Evolutionary conservation across 345 rosid genomes (phyloP).

Genomic region (Passiflora organensis): DNA sequence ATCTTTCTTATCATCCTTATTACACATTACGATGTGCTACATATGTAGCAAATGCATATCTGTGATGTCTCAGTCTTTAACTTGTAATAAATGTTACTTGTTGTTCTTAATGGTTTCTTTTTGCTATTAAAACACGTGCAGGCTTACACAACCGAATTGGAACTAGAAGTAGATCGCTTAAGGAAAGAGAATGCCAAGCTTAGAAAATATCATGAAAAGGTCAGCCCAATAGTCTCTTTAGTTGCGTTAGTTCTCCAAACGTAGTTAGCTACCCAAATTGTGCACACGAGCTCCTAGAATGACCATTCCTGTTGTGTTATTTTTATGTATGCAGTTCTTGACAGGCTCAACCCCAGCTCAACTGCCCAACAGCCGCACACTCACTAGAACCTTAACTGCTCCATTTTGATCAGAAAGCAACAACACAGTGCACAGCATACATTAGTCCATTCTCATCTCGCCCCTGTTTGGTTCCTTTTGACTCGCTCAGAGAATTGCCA

Average conservation of each 20-base stretch:
- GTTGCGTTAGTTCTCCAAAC: too few species aligned
- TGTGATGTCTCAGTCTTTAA: background rate
- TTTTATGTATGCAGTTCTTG: constrained; percentile 26
- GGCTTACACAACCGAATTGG: constrained; percentile 53
- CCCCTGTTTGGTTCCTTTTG: too few species aligned
- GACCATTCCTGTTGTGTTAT: background rate
- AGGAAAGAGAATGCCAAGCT: constrained; percentile 48
- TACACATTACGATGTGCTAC: too few species aligned
- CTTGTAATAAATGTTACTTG: background rate
- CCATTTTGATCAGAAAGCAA: constrained; percentile 40
- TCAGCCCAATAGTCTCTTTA: background rate
- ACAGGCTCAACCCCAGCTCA: constrained; percentile 29
- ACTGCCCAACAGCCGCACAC: constrained; percentile 32
- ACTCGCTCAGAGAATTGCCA: too few species aligned
- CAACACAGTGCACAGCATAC: too few species aligned
- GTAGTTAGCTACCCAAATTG: too few species aligned
- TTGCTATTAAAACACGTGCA: constrained; percentile 5
- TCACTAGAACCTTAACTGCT: constrained; percentile 40
- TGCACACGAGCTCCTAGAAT: background rate
- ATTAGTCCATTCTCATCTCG: too few species aligned
- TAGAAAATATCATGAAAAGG: constrained; percentile 38
- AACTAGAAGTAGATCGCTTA: constrained; percentile 33
- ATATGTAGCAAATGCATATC: too few species aligned
- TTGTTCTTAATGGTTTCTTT: background rate
- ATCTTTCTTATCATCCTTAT: constrained; percentile 4